Evolutionary conservation across 495 filamentous ascomycete genomes (phyloP), one percentile per base, ranked within the genome.

Genomic region (Neurospora hispaniola): DNA sequence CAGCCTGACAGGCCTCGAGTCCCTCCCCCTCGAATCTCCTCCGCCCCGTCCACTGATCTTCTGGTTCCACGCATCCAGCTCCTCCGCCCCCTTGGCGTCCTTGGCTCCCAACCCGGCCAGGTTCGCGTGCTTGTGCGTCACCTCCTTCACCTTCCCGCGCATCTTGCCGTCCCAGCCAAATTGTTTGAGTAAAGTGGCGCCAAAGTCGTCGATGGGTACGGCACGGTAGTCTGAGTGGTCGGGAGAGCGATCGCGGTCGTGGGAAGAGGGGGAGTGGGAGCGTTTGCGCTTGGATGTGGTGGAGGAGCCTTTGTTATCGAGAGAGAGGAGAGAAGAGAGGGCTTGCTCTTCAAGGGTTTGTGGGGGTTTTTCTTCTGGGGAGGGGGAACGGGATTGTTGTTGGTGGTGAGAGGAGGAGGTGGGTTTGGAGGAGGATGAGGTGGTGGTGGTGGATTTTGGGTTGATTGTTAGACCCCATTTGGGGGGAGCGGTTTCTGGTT

Each of bases 151-250:
- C 70, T 84, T 85, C 72, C 70, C 86, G 76, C 42, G 88, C 85
- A 78, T 87, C 86, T 95, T 89, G 2, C 94, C 95, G 73, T 97
- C 93, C 95, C 94, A 98, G 5, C 96, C 96, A 90, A 97, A 96
- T 12, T 93, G 93, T 8, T 93, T 88, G 38, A 99, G 86, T 70
- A 98, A 82, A 3, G 93, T 93, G 31, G 92, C 90, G 42, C 95
- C 96, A 76, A 98, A 99, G 73, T 97, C 93, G 73, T 98, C 96
- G 43, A 98, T 93, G 0, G 96, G 95, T 12, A 97, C 88, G 5
- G 90, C 89, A 39, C 88, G 90, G 81, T 99, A 99, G 76, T 95
- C 93, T 66, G 93, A 93, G 31, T 96, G 83, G 0, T 88, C 90
- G 3, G 94, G 90, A 18, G 89, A 82, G 31, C 93, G 91, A 0